A percentile compares a stretch with the other conserved stretches of the same genome.
These are phyloP conservation scores for Suhomyces atakaporum DNA, from an alignment of 1,139 yeast genomes.

Conservation along the genomic window DNA sequence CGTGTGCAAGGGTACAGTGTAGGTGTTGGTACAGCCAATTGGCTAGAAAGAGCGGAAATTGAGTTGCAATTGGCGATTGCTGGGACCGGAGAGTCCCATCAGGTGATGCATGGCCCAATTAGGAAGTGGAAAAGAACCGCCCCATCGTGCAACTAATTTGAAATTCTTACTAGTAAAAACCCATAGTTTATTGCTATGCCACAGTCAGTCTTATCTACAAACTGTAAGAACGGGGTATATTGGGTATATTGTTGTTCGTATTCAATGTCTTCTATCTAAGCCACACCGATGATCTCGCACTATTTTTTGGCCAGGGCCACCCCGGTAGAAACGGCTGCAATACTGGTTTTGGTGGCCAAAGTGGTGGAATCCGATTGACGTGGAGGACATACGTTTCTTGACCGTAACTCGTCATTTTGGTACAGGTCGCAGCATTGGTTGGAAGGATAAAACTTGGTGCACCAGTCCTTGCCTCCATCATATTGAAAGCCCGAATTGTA, in stretches of 20 bases:
- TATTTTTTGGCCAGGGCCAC: background rate
- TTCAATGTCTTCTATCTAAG: background rate
- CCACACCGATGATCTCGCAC: background rate
- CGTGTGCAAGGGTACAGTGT: too few species aligned
- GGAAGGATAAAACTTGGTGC: slow-evolving; percentile 20
- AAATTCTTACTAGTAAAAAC: too few species aligned
- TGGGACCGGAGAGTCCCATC: too few species aligned
- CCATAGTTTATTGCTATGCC: too few species aligned
- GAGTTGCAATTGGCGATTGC: too few species aligned
- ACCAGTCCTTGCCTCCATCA: slow-evolving; percentile 26
- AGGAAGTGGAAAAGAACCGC: too few species aligned
- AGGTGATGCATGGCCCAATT: too few species aligned
- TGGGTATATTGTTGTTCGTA: background rate
- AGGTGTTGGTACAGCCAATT: too few species aligned
- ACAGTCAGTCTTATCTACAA: too few species aligned
- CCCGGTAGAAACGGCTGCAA: slow-evolving; percentile 1
- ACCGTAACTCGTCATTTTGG: slow-evolving; percentile 18
- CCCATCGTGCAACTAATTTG: too few species aligned
- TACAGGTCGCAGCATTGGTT: slow-evolving; percentile 19
- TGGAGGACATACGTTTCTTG: slow-evolving; percentile 21
- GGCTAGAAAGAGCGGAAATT: too few species aligned
- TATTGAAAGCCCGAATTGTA: slow-evolving; percentile 24
- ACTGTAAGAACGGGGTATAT: too few species aligned
- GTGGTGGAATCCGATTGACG: slow-evolving; percentile 3
- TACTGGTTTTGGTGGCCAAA: slow-evolving; percentile 5